These are phyloP conservation scores for Asterionellopsis glacialis DNA, from an alignment of 108 stramenopile species.

Conservation along the genomic window DNA sequence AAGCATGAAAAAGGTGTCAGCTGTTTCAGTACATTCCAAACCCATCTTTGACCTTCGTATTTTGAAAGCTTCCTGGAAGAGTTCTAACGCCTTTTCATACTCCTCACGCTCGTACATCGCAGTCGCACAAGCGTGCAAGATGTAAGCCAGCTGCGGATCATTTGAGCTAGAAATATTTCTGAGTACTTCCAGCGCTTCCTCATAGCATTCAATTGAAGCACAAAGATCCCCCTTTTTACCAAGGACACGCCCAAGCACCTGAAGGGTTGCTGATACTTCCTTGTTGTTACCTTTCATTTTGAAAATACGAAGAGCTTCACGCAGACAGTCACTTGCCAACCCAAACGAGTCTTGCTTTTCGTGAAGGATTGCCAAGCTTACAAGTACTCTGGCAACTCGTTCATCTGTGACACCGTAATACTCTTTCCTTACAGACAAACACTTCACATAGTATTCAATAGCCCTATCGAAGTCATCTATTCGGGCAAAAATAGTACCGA, in stretches of 20 bases:
- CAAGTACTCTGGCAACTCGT: constrained; percentile 27
- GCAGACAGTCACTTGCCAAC: constrained; percentile 17
- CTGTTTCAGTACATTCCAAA: constrained; percentile 19
- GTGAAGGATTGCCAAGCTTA: constrained; percentile 23
- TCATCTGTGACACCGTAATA: constrained; percentile 29
- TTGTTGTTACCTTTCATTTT: constrained; percentile 30
- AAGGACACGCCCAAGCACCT: constrained; percentile 13
- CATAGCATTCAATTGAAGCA: constrained; percentile 46
- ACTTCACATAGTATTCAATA: constrained; percentile 26
- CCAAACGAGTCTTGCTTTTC: constrained; percentile 21
- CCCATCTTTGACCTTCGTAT: constrained; percentile 34
- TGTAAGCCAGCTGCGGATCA: constrained; percentile 32
- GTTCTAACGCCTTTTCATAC: constrained; percentile 28
- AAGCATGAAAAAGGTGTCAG: constrained; percentile 26
- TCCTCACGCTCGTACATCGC: constrained; percentile 39
- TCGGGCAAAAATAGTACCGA: constrained; percentile 2
- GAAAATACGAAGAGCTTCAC: constrained; percentile 29
- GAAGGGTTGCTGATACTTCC: constrained; percentile 17
- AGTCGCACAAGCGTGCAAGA: constrained; percentile 40
- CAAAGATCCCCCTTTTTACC: constrained; percentile 10
- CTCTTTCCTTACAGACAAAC: constrained; percentile 22
- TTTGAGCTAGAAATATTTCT: constrained; percentile 32
- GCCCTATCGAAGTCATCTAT: constrained; percentile 4
- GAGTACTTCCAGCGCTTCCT: constrained; percentile 39
- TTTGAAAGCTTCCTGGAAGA: constrained; percentile 30